Evolutionary conservation across 345 rosid genomes (phyloP).

Genomic region (Bruguiera parviflora): DNA sequence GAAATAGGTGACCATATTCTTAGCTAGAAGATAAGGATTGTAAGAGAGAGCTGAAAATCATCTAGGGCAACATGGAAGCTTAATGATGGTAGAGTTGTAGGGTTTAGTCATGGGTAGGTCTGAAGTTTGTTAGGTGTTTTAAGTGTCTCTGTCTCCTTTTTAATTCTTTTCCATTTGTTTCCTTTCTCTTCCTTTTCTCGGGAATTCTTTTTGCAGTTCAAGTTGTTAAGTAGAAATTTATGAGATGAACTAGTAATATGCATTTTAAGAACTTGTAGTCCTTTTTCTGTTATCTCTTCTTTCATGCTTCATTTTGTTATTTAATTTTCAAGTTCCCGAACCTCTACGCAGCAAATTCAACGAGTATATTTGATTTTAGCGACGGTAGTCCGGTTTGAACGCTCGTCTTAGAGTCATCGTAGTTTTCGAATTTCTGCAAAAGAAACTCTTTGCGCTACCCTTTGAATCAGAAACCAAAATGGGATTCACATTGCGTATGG

Average conservation of each 20-base stretch:
- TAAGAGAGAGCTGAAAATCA: slow-evolving; percentile 21
- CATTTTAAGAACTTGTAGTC: slow-evolving; percentile 26
- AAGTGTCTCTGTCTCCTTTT: slow-evolving; percentile 22
- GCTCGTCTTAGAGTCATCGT: too few species aligned
- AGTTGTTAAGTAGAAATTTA: slow-evolving; percentile 39
- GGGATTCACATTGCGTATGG: too few species aligned
- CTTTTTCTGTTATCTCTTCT: not conserved
- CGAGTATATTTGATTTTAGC: too few species aligned
- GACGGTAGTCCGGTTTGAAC: too few species aligned
- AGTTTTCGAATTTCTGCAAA: too few species aligned
- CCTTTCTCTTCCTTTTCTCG: slow-evolving; percentile 15
- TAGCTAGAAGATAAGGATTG: slow-evolving; percentile 36
- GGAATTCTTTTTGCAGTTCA: slow-evolving; percentile 67
- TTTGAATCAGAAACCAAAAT: too few species aligned
- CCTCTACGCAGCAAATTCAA: not conserved
- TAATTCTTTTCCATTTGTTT: slow-evolving; percentile 20
- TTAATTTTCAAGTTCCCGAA: not conserved
- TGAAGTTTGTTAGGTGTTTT: slow-evolving; percentile 26
- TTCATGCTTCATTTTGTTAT: not conserved
- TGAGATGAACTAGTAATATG: slow-evolving; percentile 35
- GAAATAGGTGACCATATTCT: slow-evolving; percentile 37
- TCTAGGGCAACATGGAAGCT: slow-evolving; percentile 26
- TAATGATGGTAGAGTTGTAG: slow-evolving; percentile 32
- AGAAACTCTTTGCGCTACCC: too few species aligned
- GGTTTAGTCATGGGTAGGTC: slow-evolving; percentile 34